These are phyloP conservation scores for Scolecobasidium constrictum DNA, from an alignment of 2,329 filamentous ascomycete species.

Conservation along the genomic window DNA sequence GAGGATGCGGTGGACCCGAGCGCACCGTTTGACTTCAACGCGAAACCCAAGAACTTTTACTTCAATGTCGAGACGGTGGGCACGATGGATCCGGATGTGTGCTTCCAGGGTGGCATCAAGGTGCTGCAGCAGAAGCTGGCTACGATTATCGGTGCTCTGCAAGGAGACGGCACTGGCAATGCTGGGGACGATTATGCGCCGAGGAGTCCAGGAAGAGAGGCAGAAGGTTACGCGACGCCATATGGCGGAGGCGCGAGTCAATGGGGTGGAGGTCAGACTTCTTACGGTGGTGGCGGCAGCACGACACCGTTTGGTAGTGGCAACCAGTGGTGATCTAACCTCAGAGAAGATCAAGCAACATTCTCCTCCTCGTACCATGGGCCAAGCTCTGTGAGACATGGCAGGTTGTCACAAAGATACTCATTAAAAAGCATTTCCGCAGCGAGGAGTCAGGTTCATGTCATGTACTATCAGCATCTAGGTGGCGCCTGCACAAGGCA, in stretches of 20 bases:
- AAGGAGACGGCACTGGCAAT: slow-evolving; percentile 39
- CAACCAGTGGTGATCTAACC: slow-evolving; percentile 17
- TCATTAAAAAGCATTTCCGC: too few relatives aligned
- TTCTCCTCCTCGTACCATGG: too few relatives aligned
- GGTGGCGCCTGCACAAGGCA: too few relatives aligned
- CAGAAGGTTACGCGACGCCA: slow-evolving; percentile 58
- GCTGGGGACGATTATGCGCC: slow-evolving; percentile 53
- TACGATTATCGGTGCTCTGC: slow-evolving; percentile 57
- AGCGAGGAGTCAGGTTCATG: too few relatives aligned
- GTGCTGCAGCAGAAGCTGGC: slow-evolving; percentile 87
- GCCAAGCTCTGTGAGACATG: too few relatives aligned
- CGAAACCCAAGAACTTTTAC: slow-evolving; percentile 76
- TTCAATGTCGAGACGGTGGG: slow-evolving; percentile 87
- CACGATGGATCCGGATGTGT: slow-evolving; percentile 77
- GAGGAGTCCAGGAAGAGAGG: slow-evolving; percentile 32
- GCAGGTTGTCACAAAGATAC: too few relatives aligned
- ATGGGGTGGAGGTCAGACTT: slow-evolving; percentile 52
- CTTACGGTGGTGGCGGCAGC: slow-evolving; percentile 36
- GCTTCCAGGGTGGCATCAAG: slow-evolving; percentile 80
- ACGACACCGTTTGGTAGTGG: slow-evolving; percentile 46
- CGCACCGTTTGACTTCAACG: slow-evolving; percentile 84
- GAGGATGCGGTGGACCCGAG: slow-evolving; percentile 72
- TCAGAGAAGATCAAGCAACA: too few relatives aligned
- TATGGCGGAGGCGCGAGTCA: slow-evolving; percentile 50
- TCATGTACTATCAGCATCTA: too few relatives aligned